Conservation (phyloP, 2,329 filamentous ascomycete species). For the Aspergillus udagawae region DNA sequence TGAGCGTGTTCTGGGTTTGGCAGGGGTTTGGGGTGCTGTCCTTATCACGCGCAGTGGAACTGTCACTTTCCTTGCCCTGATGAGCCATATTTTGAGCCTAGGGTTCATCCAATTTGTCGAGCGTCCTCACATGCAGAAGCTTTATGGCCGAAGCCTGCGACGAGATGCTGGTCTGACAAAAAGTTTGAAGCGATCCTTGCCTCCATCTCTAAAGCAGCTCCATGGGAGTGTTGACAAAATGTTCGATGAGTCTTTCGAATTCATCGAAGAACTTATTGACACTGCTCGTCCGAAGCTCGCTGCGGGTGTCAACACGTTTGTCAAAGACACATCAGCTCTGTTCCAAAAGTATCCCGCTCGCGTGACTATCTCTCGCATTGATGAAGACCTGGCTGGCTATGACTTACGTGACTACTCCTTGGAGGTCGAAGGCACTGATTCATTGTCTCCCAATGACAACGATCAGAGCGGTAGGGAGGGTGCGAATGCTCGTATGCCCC, state of each 20-base stretch:
- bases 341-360: constrained; percentile 88
- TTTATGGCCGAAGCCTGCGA: constrained; percentile 81
- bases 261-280: constrained; percentile 88
- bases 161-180: constrained; percentile 87
- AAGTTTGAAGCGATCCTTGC: constrained; percentile 81
- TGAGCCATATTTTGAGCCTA: constrained; percentile 80
- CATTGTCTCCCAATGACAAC: constrained; percentile 48
- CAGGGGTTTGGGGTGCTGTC: constrained; percentile 91
- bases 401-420: constrained; percentile 78
- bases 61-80: constrained; percentile 79
- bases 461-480: constrained; percentile 71
- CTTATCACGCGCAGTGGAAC: constrained; percentile 86
- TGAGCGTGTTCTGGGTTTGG: constrained; percentile 86
- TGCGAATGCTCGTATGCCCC: constrained; percentile 62
- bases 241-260: constrained; percentile 78
- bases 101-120: constrained; percentile 91
- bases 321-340: constrained; percentile 79
- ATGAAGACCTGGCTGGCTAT: constrained; percentile 74
- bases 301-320: constrained; percentile 78
- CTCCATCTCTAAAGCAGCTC: constrained; percentile 75
- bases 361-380: constrained; percentile 74
- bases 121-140: constrained; percentile 95
- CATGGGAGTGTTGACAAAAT: constrained; percentile 83
- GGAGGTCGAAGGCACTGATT: constrained; percentile 64
- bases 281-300: constrained; percentile 79